Evolutionary conservation across 2,329 filamentous ascomycete genomes (phyloP), one percentile per base, ranked within the genome.

Genomic region (Xylaria sp.): DNA sequence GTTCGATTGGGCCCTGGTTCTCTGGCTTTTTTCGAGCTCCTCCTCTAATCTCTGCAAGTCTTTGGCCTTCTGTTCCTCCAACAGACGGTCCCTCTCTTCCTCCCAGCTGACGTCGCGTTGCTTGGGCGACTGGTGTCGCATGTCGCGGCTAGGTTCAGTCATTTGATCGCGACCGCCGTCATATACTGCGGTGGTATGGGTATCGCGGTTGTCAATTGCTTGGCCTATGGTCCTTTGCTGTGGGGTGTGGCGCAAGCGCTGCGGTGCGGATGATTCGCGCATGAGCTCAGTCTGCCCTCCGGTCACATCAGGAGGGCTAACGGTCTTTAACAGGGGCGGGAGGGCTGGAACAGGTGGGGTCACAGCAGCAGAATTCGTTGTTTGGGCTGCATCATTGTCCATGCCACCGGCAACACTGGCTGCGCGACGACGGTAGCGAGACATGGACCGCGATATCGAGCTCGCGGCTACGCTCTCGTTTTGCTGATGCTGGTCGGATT

Each of bases 61-160:
- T 62, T 83, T 82, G 73, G 81, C 83, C 77, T 84, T 85, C 75
- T 86, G 84, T 71, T 86, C 84, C 28, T 82, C 82, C 54, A 85
- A 77, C 54, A 84, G 82, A 68, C 84, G 82, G 72, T 86, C 81
- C 41, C 82, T 84, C 72, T 87, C 85, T 46, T 80, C 82, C 68
- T 86, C 82, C 62, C 82, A 79, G 64, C 81, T 83, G 64, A 83
- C 82, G 55, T 77, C 70, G 36, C 75, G 73, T 43, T 75, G 67
- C 18, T 72, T 74, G 18, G 70, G 48, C 48, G 68, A 70, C 41
- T 64, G 69, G 23, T 69, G 70, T 31, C 67, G 72, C 18, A 71
- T 71, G 55, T 72, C 70, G 60, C 66, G 68, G 51, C 71, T 73
- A 51, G 71, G 61, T 46, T 68, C 72, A 6, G 36, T 18, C 12